Evolutionary conservation across 306 rosid genomes (phyloP).

Genomic region (Lathyrus aphaca): DNA sequence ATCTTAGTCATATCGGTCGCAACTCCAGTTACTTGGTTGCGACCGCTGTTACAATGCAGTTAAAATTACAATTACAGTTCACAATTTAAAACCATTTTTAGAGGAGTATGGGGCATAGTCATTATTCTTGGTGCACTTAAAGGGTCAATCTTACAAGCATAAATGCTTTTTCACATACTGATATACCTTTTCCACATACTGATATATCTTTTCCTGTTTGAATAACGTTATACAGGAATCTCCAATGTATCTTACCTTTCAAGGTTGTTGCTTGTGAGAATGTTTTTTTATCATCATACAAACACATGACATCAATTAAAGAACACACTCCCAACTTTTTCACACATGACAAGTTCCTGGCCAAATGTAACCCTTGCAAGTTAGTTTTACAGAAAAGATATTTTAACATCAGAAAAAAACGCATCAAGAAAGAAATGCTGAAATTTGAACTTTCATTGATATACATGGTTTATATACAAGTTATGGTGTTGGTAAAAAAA

Average conservation of each 20-base stretch:
- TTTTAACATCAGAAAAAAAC: too few species aligned
- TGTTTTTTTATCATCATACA: not conserved
- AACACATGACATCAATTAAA: conserved; percentile 17
- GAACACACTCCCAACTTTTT: conserved; percentile 2
- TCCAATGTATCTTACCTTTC: not conserved
- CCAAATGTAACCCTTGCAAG: not conserved
- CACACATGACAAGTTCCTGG: conserved; percentile 7
- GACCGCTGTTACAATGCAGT: too few species aligned
- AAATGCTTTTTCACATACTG: conserved; percentile 24
- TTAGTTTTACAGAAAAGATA: not conserved
- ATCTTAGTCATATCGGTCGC: too few species aligned
- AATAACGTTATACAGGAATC: conserved; percentile 23
- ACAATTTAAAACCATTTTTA: too few species aligned
- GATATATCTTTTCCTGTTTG: conserved; percentile 19
- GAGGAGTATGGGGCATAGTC: conserved; percentile 28
- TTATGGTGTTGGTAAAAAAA: conserved; percentile 57
- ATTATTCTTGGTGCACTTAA: conserved; percentile 23
- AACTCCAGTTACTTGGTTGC: too few species aligned
- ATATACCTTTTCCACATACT: conserved; percentile 14
- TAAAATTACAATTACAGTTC: too few species aligned
- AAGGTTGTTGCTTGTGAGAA: conserved; percentile 18
- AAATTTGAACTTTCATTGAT: conserved; percentile 62
- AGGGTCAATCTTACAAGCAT: conserved; percentile 28
- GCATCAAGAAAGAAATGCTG: conserved; percentile 25
- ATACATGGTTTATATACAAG: conserved; percentile 74